These are phyloP conservation scores for Penicillium sp. DNA, from an alignment of 2,329 filamentous ascomycete species.

Conservation along the genomic window DNA sequence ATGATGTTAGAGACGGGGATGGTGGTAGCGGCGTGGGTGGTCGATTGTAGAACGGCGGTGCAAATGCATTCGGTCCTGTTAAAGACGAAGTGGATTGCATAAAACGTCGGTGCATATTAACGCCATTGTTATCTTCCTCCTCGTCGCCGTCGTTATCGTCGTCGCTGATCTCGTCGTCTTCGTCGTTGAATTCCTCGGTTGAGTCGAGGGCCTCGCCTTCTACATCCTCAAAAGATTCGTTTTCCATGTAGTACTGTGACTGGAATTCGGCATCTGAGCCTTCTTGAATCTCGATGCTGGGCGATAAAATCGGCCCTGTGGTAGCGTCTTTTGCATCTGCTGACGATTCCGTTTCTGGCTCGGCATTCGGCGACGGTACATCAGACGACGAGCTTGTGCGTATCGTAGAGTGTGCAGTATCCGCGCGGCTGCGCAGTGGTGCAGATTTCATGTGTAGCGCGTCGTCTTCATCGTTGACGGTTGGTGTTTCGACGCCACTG, in stretches of 20 bases:
- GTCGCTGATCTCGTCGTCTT: constrained; percentile 14
- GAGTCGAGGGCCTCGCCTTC: constrained; percentile 10
- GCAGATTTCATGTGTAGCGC: constrained; percentile 10
- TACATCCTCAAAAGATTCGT: constrained; percentile 32
- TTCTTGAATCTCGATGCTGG: constrained; percentile 9
- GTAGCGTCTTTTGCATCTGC: not conserved
- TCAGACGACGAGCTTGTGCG: not conserved
- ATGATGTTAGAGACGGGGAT: constrained; percentile 85
- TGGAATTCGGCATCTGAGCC: constrained; percentile 27
- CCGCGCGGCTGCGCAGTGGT: constrained; percentile 5
- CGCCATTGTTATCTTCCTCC: not conserved
- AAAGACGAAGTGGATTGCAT: constrained; percentile 40
- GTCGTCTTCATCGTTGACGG: constrained; percentile 6
- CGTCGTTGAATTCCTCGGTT: constrained; percentile 7
- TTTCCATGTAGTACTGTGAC: constrained; percentile 42
- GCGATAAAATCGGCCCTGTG: not conserved
- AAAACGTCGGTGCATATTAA: constrained; percentile 32
- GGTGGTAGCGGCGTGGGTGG: constrained; percentile 93
- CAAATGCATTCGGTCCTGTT: constrained; percentile 49
- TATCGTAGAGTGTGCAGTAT: constrained; percentile 4
- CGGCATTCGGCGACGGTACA: not conserved
- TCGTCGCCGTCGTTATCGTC: constrained; percentile 17
- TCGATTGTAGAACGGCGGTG: constrained; percentile 91
- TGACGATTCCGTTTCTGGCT: not conserved
- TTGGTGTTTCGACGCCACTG: not conserved